These are phyloP conservation scores for Sclerotinia spermophila DNA, from an alignment of 2,329 filamentous ascomycete genomes.

Conservation along the genomic window DNA sequence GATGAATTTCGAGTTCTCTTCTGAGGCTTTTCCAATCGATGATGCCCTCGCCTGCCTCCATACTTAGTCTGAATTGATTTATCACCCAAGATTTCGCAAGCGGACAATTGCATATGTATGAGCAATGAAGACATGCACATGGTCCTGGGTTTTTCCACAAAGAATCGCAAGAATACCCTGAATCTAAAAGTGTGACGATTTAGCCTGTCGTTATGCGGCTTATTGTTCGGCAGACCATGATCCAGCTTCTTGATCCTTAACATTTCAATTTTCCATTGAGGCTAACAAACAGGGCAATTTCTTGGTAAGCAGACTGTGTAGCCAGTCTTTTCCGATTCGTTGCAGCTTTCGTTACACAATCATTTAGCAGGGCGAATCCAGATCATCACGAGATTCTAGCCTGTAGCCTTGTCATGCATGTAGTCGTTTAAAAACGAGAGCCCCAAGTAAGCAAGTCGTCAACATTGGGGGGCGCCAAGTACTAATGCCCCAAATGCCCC, in stretches of 20 bases:
- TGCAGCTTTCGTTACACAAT: background rate
- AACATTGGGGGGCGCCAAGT: background rate
- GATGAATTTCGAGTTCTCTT: background rate
- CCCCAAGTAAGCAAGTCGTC: background rate
- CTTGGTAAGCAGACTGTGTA: background rate
- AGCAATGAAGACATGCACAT: background rate
- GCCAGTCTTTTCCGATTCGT: too few species aligned
- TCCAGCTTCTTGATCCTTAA: too few species aligned
- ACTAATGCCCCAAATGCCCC: background rate
- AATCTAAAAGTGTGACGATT: background rate
- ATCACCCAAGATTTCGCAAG: background rate
- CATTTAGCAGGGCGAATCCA: background rate
- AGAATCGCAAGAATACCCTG: background rate
- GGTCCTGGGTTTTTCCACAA: background rate
- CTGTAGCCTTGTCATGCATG: background rate
- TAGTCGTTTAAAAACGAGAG: too few species aligned
- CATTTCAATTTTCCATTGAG: too few species aligned
- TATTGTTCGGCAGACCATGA: background rate
- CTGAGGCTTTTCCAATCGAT: background rate
- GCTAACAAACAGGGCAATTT: background rate
- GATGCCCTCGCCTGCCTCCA: background rate
- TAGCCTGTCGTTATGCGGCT: too few species aligned
- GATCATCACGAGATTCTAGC: background rate
- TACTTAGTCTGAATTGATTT: background rate
- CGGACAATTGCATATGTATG: background rate